Base-by-base conservation (phyloP, 2,329 filamentous ascomycete genomes). In the Trichoderma lentiforme region DNA sequence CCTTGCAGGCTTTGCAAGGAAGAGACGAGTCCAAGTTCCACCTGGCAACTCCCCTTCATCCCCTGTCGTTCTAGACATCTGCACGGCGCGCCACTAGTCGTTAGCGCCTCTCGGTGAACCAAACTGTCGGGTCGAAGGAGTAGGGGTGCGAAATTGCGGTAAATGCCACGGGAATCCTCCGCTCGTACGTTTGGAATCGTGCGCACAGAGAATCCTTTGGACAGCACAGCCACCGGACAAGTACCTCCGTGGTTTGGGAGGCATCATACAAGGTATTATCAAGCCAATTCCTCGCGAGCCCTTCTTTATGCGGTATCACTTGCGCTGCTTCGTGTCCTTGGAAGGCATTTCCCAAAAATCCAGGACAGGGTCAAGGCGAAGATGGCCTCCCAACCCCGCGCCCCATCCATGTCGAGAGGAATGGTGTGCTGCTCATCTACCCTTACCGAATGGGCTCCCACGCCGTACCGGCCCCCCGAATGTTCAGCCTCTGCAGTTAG, bases 71-170 rank as follows among this genome's bases (percentile, higher is more conserved):
- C 39, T 70, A 71, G 64, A 69, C 68, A 67, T 57, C 71, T 73
- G 71, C 71, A 62, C 53, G 57, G 63, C 26, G 68, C 64, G 68
- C 68, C 67, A 67, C 71, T 71, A 71, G 43, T 43, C 30, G 30
- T 62, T 66, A 70, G 43, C 30, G 65, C 57, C 58, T 74, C 73
- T 74, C 72, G 73, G 62, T 60, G 74, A 75, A 75, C 76, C 76
- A 74, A 32, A 72, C 74, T 76, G 73, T 75, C 76, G 74, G 76
- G 73, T 74, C 74, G 26, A 61, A 18, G 18, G 28, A 60, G 73
- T 72, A 75, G 74, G 74, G 58, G 71, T 70, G 57, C 71, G 71
- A 72, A 70, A 73, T 72, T 72, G 70, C 60, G 51, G 53, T 68
- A 58, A 51, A 62, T 47, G 65, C 34, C n/a, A 30, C 32, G 53